A percentile compares a stretch with the other conserved stretches of the same genome.
phyloP scores from a whole-genome alignment of 169 alveolate species.

The Plasmodium ovale region DNA sequence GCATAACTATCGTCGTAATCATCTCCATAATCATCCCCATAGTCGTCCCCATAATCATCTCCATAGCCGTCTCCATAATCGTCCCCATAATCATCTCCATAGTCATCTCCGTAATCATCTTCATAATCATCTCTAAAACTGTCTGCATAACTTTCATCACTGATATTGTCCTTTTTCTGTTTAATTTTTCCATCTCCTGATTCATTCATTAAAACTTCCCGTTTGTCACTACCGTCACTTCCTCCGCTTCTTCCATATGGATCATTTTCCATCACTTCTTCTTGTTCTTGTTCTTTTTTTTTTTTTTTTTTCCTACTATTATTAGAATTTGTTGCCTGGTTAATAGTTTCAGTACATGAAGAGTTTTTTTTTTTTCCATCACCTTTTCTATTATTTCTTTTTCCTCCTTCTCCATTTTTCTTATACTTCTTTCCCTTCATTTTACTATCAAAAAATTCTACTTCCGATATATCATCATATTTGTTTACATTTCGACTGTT shows the following conservation, averaged over 20 bases:
- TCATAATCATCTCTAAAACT: background rate
- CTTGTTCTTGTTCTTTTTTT: conserved; percentile 33
- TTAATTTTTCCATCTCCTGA: background rate
- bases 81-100: background rate
- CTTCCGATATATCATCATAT: conserved; percentile 33
- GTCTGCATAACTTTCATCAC: background rate
- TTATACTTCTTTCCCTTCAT: conserved; percentile 16
- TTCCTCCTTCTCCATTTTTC: conserved; percentile 8
- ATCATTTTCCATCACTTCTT: background rate
- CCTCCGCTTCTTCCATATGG: background rate
- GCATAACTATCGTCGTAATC: background rate
- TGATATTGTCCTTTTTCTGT: conserved; percentile 17
- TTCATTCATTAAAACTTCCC: background rate
- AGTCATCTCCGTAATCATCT: background rate
- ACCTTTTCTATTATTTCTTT: conserved; percentile 12
- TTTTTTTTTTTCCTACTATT: conserved; percentile 33
- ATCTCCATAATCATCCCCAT: background rate
- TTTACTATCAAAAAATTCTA: conserved; percentile 26
- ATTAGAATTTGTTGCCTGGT: background rate
- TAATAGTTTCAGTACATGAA: background rate
- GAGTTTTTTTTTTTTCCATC: conserved; percentile 13
- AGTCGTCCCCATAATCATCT: background rate
- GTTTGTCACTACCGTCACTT: background rate
- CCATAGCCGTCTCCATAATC: background rate
- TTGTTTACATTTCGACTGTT: conserved; percentile 6